Base-by-base conservation (phyloP, 192 early-diverging fungal genomes). In the Coemansia sp. region DNA sequence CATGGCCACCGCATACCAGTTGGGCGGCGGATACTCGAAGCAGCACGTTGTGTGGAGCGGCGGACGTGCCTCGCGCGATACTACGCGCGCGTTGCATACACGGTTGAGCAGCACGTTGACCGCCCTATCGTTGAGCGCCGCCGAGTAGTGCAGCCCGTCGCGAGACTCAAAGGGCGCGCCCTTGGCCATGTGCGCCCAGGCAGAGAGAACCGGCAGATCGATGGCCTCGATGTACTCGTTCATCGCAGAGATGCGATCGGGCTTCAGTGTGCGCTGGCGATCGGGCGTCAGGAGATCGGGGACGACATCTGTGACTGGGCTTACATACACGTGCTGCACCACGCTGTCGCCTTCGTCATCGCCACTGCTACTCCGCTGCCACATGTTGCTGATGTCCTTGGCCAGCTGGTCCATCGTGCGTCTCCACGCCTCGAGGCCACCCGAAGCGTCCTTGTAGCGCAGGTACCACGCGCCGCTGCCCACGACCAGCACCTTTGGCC, bases 81-180 rank as follows among this genome's bases (percentile, higher is more conserved):
- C 60, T 0, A 83, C 34, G 19, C 54, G 34, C 23, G 75, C 62
- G 58, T 89, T 90, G 67, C 89, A 91, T 34, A 80, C 61, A 56
- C 71, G 83, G 72, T 91, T 89, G 9, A 90, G 78, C 16, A 86
- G 61, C 49, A 90, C 51, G 28, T 83, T 68, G 13, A 86, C 69
- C 34, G 88, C 85, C 6, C 69, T 66, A 2, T 60, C 36, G 61
- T 83, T 75, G 34, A 91, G 61, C 24, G 46, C 35, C 4, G 60
- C 47, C 16, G 72, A 66, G 71, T 83, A 93, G 68, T 93, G 91
- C 48, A 93, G 67, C 3, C 91, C 91, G 63, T 93, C 91, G 7
- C 55, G 34, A 11, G 89, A 88, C 52, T 71, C 67, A 6, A 52
- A 65, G 1, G 62, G 46, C 5, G 72, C 71, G 19, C 69, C 72